Percentiles rank a stretch among this genome's conserved stretches.
Evolutionary conservation across 192 early-diverging fungal species (phyloP).

Genomic region (Helicostylum pulchrum): DNA sequence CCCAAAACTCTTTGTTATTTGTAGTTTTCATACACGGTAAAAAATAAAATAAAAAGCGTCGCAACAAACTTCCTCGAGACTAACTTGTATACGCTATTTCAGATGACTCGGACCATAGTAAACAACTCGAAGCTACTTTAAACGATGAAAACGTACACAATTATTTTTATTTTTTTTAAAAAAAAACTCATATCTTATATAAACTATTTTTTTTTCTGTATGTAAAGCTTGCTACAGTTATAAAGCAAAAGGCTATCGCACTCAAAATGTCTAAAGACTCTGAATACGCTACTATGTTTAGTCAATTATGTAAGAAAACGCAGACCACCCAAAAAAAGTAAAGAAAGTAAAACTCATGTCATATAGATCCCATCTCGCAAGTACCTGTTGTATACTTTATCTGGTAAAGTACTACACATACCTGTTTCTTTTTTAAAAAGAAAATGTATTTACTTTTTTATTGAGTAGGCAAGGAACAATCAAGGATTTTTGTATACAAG

Average conservation of each 20-base stretch:
- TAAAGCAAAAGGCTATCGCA: background rate
- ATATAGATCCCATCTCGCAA: conserved; percentile 13
- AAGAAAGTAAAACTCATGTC: background rate
- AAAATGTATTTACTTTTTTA: background rate
- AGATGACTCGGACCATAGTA: conserved; percentile 17
- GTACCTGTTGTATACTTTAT: conserved; percentile 22
- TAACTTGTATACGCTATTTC: background rate
- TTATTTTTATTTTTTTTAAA: background rate
- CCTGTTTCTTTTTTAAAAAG: background rate
- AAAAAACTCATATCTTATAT: too few species aligned
- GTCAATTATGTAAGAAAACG: conserved; percentile 23
- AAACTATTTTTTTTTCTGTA: background rate
- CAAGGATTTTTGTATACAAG: conserved; percentile 15
- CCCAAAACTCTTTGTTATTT: conserved; percentile 16
- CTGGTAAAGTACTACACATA: background rate
- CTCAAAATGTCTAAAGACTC: conserved; percentile 17
- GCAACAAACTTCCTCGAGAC: background rate
- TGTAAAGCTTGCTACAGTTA: background rate
- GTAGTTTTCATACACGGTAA: conserved; percentile 27
- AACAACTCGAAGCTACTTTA: background rate
- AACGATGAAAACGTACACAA: background rate
- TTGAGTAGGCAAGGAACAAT: conserved; percentile 7
- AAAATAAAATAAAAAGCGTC: background rate
- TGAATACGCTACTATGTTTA: conserved; percentile 25
- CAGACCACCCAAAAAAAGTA: background rate